A percentile compares a stretch with the other conserved stretches of the same genome.
Evolutionary conservation across 2,329 filamentous ascomycete genomes (phyloP).

Genomic region (Xylaria sp.): DNA sequence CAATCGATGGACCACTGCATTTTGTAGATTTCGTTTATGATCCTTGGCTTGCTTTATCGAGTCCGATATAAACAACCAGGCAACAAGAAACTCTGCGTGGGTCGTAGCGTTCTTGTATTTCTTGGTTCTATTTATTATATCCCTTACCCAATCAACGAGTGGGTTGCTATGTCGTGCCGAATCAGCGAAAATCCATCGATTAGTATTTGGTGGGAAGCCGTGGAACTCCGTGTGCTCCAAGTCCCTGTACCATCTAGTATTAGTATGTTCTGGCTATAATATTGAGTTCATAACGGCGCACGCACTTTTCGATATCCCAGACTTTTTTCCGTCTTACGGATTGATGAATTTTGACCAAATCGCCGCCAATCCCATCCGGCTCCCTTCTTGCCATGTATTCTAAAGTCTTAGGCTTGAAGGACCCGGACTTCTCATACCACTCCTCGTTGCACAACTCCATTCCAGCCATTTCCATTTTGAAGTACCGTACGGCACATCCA

Average conservation of each 20-base stretch:
- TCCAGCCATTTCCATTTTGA: neutral
- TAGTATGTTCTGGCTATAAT: neutral
- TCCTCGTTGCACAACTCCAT: neutral
- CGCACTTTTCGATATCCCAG: neutral
- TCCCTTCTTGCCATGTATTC: neutral
- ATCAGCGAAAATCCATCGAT: neutral
- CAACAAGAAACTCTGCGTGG: neutral
- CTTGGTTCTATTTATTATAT: neutral
- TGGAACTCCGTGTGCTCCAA: neutral
- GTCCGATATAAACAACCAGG: neutral
- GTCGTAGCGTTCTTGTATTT: neutral
- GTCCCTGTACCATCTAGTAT: neutral
- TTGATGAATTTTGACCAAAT: neutral
- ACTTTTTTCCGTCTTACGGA: neutral
- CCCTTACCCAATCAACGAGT: neutral
- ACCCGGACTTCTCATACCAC: neutral
- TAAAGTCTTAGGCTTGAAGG: neutral
- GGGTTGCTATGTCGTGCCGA: neutral
- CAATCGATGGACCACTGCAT: neutral
- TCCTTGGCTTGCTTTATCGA: neutral
- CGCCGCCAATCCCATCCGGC: neutral
- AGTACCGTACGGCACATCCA: neutral
- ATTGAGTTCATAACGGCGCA: neutral
- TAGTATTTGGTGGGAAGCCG: neutral
- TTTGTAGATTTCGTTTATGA: too few species aligned